These are phyloP conservation scores for Dunaliella primolecta DNA, from an alignment of 139 green algal genomes.

Conservation along the genomic window DNA sequence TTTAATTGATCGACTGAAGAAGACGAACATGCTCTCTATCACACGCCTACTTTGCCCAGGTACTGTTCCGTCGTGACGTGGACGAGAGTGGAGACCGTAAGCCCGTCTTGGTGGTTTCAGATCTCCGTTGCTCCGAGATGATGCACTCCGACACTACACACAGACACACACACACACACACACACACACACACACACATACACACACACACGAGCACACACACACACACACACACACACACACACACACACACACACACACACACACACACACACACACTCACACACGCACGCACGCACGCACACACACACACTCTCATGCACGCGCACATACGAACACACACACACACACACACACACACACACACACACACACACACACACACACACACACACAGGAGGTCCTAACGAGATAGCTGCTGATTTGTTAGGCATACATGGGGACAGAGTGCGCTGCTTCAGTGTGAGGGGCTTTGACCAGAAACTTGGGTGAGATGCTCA, in stretches of 20 bases:
- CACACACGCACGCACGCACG: neutral
- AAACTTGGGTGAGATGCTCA: neutral
- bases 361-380: neutral
- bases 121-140: neutral
- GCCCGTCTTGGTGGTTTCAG: neutral
- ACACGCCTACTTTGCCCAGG: neutral
- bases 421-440: neutral
- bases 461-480: neutral
- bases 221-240: neutral
- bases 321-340: neutral
- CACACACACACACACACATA: neutral
- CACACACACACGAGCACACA: neutral
- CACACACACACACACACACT: neutral
- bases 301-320: neutral
- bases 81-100: neutral
- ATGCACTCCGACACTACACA: neutral
- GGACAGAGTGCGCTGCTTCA: neutral
- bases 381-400: neutral
- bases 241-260: neutral
- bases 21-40: neutral
- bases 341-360: neutral
- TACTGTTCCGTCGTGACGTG: neutral
- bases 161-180: neutral
- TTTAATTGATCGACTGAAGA: neutral
- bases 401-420: neutral